Evolutionary conservation across 2,329 filamentous ascomycete species (phyloP).

Genomic region (Phialophora tarda): DNA sequence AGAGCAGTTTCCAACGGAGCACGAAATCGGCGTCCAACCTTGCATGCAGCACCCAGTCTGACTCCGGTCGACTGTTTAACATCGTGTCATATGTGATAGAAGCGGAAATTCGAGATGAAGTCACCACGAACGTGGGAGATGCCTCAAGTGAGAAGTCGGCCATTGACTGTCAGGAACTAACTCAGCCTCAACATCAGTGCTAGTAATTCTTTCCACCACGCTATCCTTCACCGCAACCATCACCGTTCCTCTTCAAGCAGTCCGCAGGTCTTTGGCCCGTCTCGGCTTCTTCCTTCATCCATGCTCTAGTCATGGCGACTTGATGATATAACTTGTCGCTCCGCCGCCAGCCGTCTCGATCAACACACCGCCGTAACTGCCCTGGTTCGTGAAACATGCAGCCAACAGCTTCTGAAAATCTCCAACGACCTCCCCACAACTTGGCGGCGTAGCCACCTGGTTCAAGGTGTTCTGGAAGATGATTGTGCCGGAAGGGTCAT

Average conservation of each 20-base stretch:
- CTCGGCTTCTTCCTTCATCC: neutral
- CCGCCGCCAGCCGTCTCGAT: conserved; percentile 20
- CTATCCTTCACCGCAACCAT: neutral
- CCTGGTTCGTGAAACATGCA: conserved; percentile 14
- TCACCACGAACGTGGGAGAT: too few species aligned
- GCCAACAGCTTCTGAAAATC: conserved; percentile 22
- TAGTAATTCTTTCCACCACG: neutral
- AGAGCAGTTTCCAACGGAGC: too few species aligned
- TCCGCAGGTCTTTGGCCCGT: neutral
- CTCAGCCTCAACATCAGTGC: neutral
- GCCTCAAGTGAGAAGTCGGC: neutral
- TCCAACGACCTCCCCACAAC: conserved; percentile 16
- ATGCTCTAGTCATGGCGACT: conserved; percentile 13
- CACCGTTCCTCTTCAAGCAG: neutral
- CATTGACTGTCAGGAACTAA: neutral
- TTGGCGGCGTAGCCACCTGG: conserved; percentile 15
- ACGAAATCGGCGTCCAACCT: too few species aligned
- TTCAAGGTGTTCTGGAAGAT: conserved; percentile 22
- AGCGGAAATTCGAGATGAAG: too few species aligned
- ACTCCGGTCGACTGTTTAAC: too few species aligned
- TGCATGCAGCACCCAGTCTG: too few species aligned
- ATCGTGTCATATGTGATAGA: too few species aligned
- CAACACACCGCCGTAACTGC: conserved; percentile 17
- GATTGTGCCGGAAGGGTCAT: conserved; percentile 15
- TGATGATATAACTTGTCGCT: conserved; percentile 12